phyloP scores from a whole-genome alignment of 1,284 basidiomycete genomes.

The Heimioporus punctisporus region DNA sequence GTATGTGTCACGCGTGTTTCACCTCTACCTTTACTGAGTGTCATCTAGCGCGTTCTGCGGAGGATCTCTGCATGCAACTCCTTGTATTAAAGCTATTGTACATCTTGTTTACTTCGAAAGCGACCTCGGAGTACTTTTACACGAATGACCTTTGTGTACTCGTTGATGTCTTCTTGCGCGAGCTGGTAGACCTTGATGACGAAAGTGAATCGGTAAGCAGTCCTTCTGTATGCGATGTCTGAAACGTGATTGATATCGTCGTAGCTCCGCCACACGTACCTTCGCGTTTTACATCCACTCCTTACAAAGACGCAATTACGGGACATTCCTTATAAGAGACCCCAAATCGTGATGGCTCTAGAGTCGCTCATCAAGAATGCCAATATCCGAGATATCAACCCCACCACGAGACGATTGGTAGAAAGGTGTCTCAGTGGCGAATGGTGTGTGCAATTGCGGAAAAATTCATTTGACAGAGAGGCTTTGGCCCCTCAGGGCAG shows the following conservation, averaged over 20 bases:
- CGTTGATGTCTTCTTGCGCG: constrained; percentile 95
- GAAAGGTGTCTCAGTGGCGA: constrained; percentile 87
- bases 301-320: constrained; percentile 94
- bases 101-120: constrained; percentile 92
- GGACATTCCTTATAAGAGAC: constrained; percentile 86
- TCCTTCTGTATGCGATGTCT: neutral
- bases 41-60: constrained; percentile 73
- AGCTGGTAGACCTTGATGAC: constrained; percentile 90
- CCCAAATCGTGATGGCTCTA: constrained; percentile 86
- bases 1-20: constrained; percentile 48
- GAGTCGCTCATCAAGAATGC: constrained; percentile 77
- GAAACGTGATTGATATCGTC: neutral
- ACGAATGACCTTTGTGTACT: constrained; percentile 97
- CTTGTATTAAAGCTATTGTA: constrained; percentile 96
- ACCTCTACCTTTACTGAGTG: constrained; percentile 2
- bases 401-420: constrained; percentile 92
- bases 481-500: constrained; percentile 27
- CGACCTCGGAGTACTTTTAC: constrained; percentile 97
- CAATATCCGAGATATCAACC: constrained; percentile 78
- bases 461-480: constrained; percentile 33
- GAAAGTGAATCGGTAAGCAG: constrained; percentile 87
- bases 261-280: constrained; percentile 95
- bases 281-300: constrained; percentile 95
- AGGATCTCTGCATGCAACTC: constrained; percentile 95
- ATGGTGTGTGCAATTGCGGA: constrained; percentile 79